Conservation (phyloP, 495 filamentous ascomycete species). For the Penicillium canariense region DNA sequence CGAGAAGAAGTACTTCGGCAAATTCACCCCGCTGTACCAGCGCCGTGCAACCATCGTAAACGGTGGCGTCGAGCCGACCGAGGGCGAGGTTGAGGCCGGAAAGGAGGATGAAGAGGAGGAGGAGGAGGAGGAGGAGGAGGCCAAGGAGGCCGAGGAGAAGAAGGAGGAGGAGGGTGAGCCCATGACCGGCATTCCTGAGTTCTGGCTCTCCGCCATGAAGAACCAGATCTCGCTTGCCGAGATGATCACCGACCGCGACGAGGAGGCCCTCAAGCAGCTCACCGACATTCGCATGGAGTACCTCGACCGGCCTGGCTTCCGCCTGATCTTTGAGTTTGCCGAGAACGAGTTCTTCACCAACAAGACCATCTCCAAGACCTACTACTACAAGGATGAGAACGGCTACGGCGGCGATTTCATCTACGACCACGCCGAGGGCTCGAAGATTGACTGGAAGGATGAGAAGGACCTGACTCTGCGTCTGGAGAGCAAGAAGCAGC, state of each 20-base stretch:
- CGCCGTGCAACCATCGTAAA: conserved; percentile 93
- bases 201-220: conserved; percentile 99
- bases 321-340: conserved; percentile 93
- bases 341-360: conserved; percentile 96
- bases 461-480: conserved; percentile 91
- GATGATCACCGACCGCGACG: conserved; percentile 96
- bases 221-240: conserved; percentile 95
- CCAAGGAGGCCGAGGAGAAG: conserved; percentile 45
- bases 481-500: conserved; percentile 97
- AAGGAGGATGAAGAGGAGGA: conserved; percentile 74
- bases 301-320: conserved; percentile 95
- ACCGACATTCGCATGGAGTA: conserved; percentile 98
- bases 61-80: conserved; percentile 79
- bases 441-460: conserved; percentile 96
- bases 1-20: conserved; percentile 98
- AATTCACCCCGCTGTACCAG: conserved; percentile 96
- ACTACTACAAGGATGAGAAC: conserved; percentile 98
- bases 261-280: conserved; percentile 86
- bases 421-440: conserved; percentile 97
- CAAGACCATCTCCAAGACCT: conserved; percentile 96
- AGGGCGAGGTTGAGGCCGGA: conserved; percentile 80
- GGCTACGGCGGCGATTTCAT: conserved; percentile 99
- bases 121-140: conserved; percentile 58
- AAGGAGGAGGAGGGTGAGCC: conserved; percentile 47
- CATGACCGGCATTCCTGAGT: conserved; percentile 86